Conservation (phyloP, 768 basidiomycete species). For the Porpolomopsis calyptriformis region DNA sequence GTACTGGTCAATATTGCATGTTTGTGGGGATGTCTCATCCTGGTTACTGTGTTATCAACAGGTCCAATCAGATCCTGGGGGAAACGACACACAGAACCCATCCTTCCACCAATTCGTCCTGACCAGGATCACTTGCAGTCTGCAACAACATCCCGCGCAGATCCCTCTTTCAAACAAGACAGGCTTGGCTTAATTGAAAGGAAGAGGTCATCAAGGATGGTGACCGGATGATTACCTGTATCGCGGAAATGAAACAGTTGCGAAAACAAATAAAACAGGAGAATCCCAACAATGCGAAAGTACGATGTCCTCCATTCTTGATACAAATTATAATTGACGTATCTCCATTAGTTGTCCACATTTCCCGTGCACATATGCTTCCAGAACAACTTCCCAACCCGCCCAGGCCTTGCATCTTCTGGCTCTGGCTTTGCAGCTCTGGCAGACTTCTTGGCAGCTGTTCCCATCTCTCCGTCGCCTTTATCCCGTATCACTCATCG, state of each 20-base stretch:
- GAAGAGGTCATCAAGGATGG: conserved; percentile 81
- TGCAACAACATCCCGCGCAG: conserved; percentile 85
- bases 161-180: conserved; percentile 63
- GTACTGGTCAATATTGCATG: conserved; percentile 95
- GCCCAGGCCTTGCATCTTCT: conserved; percentile 94
- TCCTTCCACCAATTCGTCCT: conserved; percentile 21
- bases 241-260: conserved; percentile 73
- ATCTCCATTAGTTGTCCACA: conserved; percentile 59
- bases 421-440: conserved; percentile 97
- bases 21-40: conserved; percentile 44
- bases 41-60: background rate
- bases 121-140: conserved; percentile 92
- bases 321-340: too few relatives aligned
- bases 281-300: conserved; percentile 54
- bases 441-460: conserved; percentile 71
- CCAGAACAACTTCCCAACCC: conserved; percentile 98
- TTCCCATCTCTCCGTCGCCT: conserved; percentile 65
- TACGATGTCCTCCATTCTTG: conserved; percentile 19
- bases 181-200: conserved; percentile 91
- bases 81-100: conserved; percentile 43
- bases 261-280: conserved; percentile 68
- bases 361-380: conserved; percentile 83
- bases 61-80: conserved; percentile 78
- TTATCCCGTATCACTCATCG: conserved; percentile 94
- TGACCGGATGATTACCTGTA: conserved; percentile 75